Conservation (phyloP, 306 rosid species). For the Lotus japonicus region DNA sequence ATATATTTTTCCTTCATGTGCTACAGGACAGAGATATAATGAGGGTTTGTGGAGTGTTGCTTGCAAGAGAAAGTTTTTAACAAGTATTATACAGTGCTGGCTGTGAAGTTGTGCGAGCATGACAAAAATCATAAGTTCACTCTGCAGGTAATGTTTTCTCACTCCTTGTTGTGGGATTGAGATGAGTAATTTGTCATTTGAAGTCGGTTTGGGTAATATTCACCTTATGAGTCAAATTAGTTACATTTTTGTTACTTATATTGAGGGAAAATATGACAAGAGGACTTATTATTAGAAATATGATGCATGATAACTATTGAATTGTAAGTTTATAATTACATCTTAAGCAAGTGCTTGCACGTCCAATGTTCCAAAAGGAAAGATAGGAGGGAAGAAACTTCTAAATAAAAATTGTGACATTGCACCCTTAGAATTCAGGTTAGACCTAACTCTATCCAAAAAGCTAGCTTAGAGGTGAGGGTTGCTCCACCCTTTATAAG, state of each 20-base stretch:
- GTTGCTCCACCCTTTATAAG: too few relatives aligned
- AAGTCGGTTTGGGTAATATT: background rate
- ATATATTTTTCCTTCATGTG: background rate
- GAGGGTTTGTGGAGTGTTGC: conserved; percentile 90
- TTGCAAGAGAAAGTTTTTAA: conserved; percentile 88
- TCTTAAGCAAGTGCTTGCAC: background rate
- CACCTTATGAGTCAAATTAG: background rate
- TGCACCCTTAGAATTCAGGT: too few relatives aligned
- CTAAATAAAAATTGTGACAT: background rate
- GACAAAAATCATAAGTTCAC: conserved; percentile 95
- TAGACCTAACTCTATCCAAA: too few relatives aligned
- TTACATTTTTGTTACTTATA: background rate
- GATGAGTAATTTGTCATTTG: background rate
- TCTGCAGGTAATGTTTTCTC: conserved; percentile 56
- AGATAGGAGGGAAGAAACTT: background rate
- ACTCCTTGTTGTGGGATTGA: background rate
- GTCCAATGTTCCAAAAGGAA: background rate
- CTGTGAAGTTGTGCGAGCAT: conserved; percentile 84
- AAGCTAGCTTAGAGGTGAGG: too few relatives aligned
- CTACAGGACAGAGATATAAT: conserved; percentile 81
- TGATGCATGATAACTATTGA: background rate
- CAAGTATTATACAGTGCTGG: conserved; percentile 80
- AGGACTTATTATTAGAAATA: background rate
- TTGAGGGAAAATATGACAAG: background rate
- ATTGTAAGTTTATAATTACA: background rate